Conservation (phyloP, 1,284 basidiomycete species). For the Apiotrichum siamense region DNA sequence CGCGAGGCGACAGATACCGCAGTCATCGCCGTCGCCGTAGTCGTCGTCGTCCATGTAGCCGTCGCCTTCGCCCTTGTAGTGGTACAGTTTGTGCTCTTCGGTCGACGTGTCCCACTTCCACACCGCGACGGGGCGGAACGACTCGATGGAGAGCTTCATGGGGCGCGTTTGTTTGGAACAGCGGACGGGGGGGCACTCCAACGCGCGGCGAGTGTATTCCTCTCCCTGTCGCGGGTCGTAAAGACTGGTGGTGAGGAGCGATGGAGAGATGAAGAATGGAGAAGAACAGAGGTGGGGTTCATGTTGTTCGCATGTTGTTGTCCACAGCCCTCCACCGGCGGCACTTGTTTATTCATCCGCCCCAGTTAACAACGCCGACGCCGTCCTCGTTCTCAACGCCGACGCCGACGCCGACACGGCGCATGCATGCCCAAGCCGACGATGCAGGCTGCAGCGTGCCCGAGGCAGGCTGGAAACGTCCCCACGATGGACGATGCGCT, state of each 20-base stretch:
- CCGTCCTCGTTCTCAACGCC: no score
- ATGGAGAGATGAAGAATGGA: no score
- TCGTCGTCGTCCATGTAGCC: conserved; percentile 50
- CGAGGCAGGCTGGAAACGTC: no score
- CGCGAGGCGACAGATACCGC: conserved; percentile 85
- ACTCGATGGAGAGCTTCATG: conserved; percentile 44
- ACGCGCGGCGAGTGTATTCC: no score
- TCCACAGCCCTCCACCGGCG: background rate
- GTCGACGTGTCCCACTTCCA: conserved; percentile 46
- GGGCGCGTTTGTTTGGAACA: background rate
- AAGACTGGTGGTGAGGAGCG: background rate
- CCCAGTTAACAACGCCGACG: background rate
- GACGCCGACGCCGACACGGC: no score
- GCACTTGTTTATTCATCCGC: background rate
- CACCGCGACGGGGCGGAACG: conserved; percentile 42
- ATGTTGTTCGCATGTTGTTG: background rate
- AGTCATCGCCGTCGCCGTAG: conserved; percentile 75
- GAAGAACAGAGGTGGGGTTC: background rate
- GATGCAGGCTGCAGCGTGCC: no score
- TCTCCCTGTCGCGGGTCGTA: background rate
- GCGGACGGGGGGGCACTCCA: background rate
- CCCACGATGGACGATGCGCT: no score
- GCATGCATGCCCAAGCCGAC: no score
- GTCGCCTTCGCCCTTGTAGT: conserved; percentile 2
- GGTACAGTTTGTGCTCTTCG: conserved; percentile 40